A percentile compares a stretch with the other conserved stretches of the same genome.
Evolutionary conservation across 1,139 yeast species (phyloP).

Genomic region (Pneumocystis canis): DNA sequence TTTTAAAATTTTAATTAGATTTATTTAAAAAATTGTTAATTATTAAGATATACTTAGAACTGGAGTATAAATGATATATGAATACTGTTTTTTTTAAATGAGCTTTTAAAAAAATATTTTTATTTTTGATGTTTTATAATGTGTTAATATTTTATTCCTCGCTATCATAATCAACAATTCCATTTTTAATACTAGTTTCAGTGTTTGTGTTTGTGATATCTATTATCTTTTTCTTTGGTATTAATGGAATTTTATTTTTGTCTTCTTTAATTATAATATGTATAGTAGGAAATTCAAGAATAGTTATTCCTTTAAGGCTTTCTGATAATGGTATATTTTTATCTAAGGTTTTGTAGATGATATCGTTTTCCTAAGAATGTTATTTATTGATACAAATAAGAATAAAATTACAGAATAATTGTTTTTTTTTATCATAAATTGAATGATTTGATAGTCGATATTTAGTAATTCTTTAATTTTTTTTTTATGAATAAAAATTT

Average conservation of each 20-base stretch:
- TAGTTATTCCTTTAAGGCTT: not conserved
- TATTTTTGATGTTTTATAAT: not conserved
- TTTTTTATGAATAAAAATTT: not conserved
- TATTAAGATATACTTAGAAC: no score
- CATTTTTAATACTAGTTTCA: not conserved
- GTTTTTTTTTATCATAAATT: not conserved
- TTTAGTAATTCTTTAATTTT: not conserved
- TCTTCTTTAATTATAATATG: not conserved
- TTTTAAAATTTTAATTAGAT: no score
- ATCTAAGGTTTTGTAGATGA: not conserved
- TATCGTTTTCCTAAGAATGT: not conserved
- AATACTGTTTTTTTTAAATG: no score
- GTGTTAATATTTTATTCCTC: not conserved
- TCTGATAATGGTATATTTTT: not conserved
- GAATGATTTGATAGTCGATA: not conserved
- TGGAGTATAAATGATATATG: no score
- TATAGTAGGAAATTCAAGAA: not conserved
- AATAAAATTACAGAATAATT: not conserved
- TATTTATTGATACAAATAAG: not conserved
- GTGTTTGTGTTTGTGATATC: not conserved
- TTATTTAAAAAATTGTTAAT: no score
- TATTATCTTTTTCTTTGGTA: not conserved
- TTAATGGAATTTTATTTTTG: not conserved
- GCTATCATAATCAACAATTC: not conserved
- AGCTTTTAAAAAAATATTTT: not conserved